phyloP scores from a whole-genome alignment of 1,139 yeast species.

The Taphrina populina region DNA sequence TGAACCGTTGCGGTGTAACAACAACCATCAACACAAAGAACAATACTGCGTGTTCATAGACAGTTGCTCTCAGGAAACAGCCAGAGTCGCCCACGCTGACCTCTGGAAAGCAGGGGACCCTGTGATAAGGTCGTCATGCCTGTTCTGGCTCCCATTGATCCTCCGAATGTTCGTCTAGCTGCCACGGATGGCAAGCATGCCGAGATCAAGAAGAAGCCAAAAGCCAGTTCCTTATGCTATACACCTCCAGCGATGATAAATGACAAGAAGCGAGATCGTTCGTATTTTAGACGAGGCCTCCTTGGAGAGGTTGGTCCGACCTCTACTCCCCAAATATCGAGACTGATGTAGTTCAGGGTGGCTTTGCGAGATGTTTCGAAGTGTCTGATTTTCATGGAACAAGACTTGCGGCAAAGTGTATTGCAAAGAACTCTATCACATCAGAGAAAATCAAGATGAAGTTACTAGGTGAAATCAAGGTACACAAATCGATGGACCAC shows the following conservation, averaged over 20 bases:
- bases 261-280: slow-evolving; percentile 73
- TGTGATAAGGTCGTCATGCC: slow-evolving; percentile 12
- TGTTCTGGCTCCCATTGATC: slow-evolving; percentile 15
- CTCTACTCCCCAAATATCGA: too few relatives aligned
- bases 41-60: too few relatives aligned
- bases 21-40: slow-evolving; percentile 18
- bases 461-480: slow-evolving; percentile 82
- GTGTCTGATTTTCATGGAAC: slow-evolving; percentile 80
- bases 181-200: not conserved
- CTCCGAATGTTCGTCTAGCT: slow-evolving; percentile 13
- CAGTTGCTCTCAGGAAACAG: too few relatives aligned
- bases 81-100: too few relatives aligned
- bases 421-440: slow-evolving; percentile 90
- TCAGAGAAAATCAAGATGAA: slow-evolving; percentile 89
- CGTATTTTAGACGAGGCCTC: slow-evolving; percentile 85
- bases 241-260: slow-evolving; percentile 92
- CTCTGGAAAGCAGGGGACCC: too few relatives aligned
- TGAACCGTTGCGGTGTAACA: too few relatives aligned
- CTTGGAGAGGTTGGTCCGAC: slow-evolving; percentile 65
- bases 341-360: slow-evolving; percentile 55
- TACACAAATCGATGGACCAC: slow-evolving; percentile 87
- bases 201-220: slow-evolving; percentile 68
- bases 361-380: slow-evolving; percentile 97
- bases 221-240: slow-evolving; percentile 80
- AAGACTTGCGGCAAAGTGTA: slow-evolving; percentile 93